Evolutionary conservation across 192 early-diverging fungal species (phyloP), one percentile per base, ranked within the genome.

Genomic region (Coemansia javaensis): DNA sequence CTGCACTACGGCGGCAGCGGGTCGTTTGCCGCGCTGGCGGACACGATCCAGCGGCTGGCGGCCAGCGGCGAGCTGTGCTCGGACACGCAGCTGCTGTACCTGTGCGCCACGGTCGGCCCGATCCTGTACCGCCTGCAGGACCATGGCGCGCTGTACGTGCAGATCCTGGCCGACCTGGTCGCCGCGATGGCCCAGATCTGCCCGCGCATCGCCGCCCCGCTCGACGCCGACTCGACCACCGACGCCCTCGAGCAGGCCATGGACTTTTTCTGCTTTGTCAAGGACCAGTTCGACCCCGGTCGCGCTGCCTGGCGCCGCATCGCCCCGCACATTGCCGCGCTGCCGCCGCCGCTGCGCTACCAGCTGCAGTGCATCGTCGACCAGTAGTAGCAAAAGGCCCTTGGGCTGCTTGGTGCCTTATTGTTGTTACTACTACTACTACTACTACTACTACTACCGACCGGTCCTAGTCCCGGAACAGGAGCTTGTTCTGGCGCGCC

Each of bases 1-100:
- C 50, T 83, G 20, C 85, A 89, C 44, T 89, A 89, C 49, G 84
- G 84, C 20, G 84, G 83, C 17, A 65, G 79, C 14, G 87, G 82
- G 45, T 75, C 79, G 3, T 77, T 87, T 31, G 44, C 53, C 21
- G 45, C 78, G 5, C 59, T 85, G 18, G 50, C 31, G 13, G 61
- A 55, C 15, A 69, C 65, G 9, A 67, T 74, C 40, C 64, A 53
- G 15, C 38, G 32, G 32, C 50, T 74, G 41, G 63, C 42, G 2
- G 57, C 63, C 7, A 55, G 60, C 28, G 71, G 63, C 37, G 61
- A 57, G 48, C 59, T 83, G 32, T 63, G 66, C 36, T 82, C 86
- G 1, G 88, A 90, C 55, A 75, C 80, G 2, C 88, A 90, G 42
- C 47, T 88, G 10, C 67, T 87, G 20, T 90, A 86, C 41, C 54